A percentile compares a stretch with the other conserved stretches of the same genome.
Conservation (phyloP, 2,329 filamentous ascomycete genomes). For the Arthrocladium fulminans region DNA sequence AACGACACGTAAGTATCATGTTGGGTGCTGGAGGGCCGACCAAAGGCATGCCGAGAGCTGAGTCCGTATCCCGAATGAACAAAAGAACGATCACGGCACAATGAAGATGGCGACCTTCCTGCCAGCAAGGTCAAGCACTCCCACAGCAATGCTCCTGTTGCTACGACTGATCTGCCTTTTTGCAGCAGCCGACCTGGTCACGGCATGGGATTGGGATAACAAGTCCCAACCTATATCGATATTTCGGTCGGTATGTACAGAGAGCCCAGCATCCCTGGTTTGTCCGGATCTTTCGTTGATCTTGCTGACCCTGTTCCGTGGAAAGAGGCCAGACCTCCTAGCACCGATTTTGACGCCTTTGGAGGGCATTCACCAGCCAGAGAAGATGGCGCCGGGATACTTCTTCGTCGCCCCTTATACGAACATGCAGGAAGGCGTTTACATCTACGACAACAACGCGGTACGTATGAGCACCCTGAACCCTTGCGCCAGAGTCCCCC, state of each 20-base stretch:
- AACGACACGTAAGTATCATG: background rate
- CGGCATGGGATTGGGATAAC: constrained; percentile 16
- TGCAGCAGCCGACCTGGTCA: constrained; percentile 12
- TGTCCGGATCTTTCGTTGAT: background rate
- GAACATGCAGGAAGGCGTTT: constrained; percentile 40
- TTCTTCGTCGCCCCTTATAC: constrained; percentile 45
- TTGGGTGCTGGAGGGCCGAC: background rate
- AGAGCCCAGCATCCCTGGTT: no score
- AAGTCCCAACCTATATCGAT: constrained; percentile 23
- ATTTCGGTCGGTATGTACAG: constrained; percentile 31
- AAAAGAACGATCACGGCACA: background rate
- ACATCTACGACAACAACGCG: constrained; percentile 45
- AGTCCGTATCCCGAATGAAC: background rate
- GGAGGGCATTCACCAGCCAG: constrained; percentile 21
- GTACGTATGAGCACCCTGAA: constrained; percentile 24
- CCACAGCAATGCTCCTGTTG: background rate
- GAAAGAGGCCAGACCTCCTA: constrained; percentile 33
- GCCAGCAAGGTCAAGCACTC: background rate
- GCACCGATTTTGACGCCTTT: constrained; percentile 30
- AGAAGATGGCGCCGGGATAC: constrained; percentile 38
- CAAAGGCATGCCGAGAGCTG: background rate
- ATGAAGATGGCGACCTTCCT: background rate
- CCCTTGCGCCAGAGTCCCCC: background rate
- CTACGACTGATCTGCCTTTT: constrained; percentile 18
- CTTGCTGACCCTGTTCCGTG: constrained; percentile 3